Base-by-base conservation (phyloP, 192 early-diverging fungal species). In the Diversispora eburnea region DNA sequence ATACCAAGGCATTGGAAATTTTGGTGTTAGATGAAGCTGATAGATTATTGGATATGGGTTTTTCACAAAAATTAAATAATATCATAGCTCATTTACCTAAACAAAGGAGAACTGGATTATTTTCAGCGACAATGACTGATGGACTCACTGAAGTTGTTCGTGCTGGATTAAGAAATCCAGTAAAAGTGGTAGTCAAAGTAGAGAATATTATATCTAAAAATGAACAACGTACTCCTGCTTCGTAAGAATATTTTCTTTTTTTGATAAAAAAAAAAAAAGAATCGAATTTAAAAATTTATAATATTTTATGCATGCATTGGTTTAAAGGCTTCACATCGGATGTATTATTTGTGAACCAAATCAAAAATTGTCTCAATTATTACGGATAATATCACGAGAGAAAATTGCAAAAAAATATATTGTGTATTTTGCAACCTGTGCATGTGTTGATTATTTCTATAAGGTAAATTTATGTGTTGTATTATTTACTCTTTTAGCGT, bases 111-210 rank as follows among this genome's bases (percentile, higher is more conserved):
- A 99, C 97, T 0, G 95, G 96, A 6, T 83, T 99, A 48, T 99
- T 97, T 65, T 97, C 95, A 1, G 97, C 97, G 0, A 99, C 97
- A 4, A 95, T 99, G 93, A 92, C 89, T 48, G 96, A 98, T 74
- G 94, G 88, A 0, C 67, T 99, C 48, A 79, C 81, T 15, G 89
- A 95, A 67, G 78, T 99, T 41, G 90, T 97, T 3, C 82, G 89
- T 20, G 89, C 93, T 0, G 97, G 97, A 19, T 80, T 99, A 22
- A 86, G 96, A 64, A 97, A 99, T 73, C 96, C 96, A 2, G 94
- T 93, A 3, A 85, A 87, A 39, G 88, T 99, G 20, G 88, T 89
- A 9, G 95, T 98, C 33, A 94, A 95, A 77, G 95, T 97, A 22
- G 90, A 94, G 70, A 86, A 88, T 77, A 59, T 86, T 10, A 75